Percentiles rank a stretch among this genome's conserved stretches.
These are phyloP conservation scores for Chaetomium cochliodes DNA, from an alignment of 495 filamentous ascomycete genomes.

Conservation along the genomic window DNA sequence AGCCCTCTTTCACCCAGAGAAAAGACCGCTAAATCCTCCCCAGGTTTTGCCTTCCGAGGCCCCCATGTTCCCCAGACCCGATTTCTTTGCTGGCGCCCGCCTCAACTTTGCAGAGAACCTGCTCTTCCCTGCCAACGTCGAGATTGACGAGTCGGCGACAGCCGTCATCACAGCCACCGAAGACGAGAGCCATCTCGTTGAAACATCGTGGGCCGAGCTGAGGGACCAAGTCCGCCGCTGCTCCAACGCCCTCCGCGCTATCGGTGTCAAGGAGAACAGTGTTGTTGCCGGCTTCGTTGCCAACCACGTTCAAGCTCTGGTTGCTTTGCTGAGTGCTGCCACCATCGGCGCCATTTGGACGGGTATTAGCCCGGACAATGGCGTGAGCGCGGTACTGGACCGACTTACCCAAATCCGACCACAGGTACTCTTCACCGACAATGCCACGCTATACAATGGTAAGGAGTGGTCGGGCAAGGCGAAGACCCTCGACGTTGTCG, in stretches of 20 bases:
- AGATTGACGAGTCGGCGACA: slow-evolving; percentile 54
- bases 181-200: slow-evolving; percentile 55
- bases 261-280: slow-evolving; percentile 66
- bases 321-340: slow-evolving; percentile 81
- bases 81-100: slow-evolving; percentile 74
- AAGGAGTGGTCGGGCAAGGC: slow-evolving; percentile 69
- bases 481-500: slow-evolving; percentile 71
- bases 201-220: slow-evolving; percentile 76
- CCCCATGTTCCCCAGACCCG: slow-evolving; percentile 78
- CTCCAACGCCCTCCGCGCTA: slow-evolving; percentile 64
- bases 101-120: slow-evolving; percentile 94
- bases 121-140: slow-evolving; percentile 62
- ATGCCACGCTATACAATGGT: slow-evolving; percentile 83
- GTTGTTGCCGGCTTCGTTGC: slow-evolving; percentile 80
- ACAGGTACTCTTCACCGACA: slow-evolving; percentile 77
- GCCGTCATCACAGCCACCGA: slow-evolving; percentile 78
- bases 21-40: slow-evolving; percentile 12
- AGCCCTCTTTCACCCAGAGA: neutral
- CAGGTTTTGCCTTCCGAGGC: slow-evolving; percentile 68
- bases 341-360: slow-evolving; percentile 89
- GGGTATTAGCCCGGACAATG: slow-evolving; percentile 79
- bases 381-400: slow-evolving; percentile 70
- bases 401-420: slow-evolving; percentile 80
- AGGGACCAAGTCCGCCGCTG: slow-evolving; percentile 73
- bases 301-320: slow-evolving; percentile 78